Evolutionary conservation across 2,329 filamentous ascomycete genomes (phyloP), one percentile per base, ranked within the genome.

Genomic region (Colletotrichum magnum): DNA sequence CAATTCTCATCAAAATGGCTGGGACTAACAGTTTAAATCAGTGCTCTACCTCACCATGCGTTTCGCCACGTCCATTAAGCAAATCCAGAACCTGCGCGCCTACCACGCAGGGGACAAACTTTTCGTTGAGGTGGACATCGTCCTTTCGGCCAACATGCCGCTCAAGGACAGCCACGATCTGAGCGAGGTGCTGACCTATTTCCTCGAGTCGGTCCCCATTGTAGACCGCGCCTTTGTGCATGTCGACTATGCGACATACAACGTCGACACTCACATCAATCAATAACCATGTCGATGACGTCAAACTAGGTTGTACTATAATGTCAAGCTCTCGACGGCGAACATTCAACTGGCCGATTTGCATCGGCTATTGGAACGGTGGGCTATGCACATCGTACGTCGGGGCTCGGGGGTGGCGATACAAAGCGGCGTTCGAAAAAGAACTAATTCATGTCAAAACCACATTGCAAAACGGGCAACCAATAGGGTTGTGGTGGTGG

Each of bases 41-140:
- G 80, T 97, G 24, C 86, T 97, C 1, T 98, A 98, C 81, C 87
- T 97, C 73, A 96, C 94, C 1, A 97, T 97, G 93, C 92, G 95
- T 21, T 97, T 97, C 77, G 94, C 94, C 53, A 94, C 93, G 73
- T 92, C 93, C 13, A 97, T 98, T 76, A 90, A 89, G 76, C 91
- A 94, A 77, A 96, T 97, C 70, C 94, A 96, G 77, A 94, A 94
- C 39, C 82, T 96, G 64, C 91, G 94, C 73, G 94, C 94, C 2
- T 97, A 96, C 77, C 94, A 97, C 75, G 90, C 91, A 0, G 94
- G 94, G 28, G 94, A 96, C 78, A 95, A 94, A 83, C 86, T 96
- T 67, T 94, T 94, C 72, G 93, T 95, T 28, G 86, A 88, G 76
- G 93, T 95, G 12, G 94, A 97, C 78, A 92, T 96, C 72, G 93